phyloP scores from a whole-genome alignment of 495 filamentous ascomycete species.

The Chaetomium tenue region DNA sequence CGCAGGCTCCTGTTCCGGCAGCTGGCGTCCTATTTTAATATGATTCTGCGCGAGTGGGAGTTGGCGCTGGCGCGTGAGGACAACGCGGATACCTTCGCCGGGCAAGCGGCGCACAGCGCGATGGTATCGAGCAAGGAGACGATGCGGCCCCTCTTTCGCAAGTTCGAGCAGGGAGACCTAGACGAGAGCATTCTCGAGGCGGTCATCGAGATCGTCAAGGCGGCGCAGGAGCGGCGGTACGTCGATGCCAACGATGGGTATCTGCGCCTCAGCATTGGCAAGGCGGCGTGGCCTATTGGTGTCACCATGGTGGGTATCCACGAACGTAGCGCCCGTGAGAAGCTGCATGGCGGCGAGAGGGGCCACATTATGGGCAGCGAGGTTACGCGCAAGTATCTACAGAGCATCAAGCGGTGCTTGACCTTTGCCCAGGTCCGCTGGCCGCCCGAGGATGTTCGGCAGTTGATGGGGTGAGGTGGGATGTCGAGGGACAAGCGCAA shows the following conservation, averaged over 20 bases:
- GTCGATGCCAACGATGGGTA: constrained; percentile 98
- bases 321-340: constrained; percentile 91
- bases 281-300: constrained; percentile 98
- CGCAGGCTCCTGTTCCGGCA: constrained; percentile 76
- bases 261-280: constrained; percentile 87
- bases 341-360: constrained; percentile 85
- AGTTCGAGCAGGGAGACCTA: constrained; percentile 76
- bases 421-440: constrained; percentile 96
- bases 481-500: constrained; percentile 10
- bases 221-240: constrained; percentile 84
- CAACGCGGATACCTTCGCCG: constrained; percentile 69
- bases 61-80: constrained; percentile 67
- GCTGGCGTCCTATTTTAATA: constrained; percentile 86
- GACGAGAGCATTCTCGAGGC: constrained; percentile 77
- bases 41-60: constrained; percentile 89
- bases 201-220: constrained; percentile 88
- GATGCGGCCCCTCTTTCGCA: constrained; percentile 85
- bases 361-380: constrained; percentile 98
- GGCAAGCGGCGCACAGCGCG: constrained; percentile 70
- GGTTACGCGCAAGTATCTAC: constrained; percentile 87
- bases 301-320: constrained; percentile 99
- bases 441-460: constrained; percentile 87
- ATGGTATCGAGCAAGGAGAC: constrained; percentile 82
- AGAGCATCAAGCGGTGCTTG: constrained; percentile 95
- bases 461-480: constrained; percentile 83